Conservation (phyloP, 441 rosid genomes). For the Populus tomentosa region DNA sequence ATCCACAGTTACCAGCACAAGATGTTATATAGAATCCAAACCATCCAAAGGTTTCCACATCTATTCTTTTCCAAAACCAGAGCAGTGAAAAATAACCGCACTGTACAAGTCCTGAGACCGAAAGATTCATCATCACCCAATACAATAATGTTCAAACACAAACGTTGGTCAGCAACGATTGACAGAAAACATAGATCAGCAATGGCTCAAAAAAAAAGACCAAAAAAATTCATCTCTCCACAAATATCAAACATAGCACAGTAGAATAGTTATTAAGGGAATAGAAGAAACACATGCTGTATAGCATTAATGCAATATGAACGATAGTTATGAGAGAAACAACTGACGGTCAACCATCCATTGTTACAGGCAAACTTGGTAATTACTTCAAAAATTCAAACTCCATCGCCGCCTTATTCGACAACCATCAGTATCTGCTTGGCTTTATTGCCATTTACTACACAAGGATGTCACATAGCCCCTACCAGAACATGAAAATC, state of each 20-base stretch:
- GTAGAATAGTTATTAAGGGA: too few relatives aligned
- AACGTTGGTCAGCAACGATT: not conserved
- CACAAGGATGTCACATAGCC: not conserved
- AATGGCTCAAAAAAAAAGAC: not conserved
- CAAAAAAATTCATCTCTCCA: too few relatives aligned
- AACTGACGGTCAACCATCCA: not conserved
- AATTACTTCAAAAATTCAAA: not conserved
- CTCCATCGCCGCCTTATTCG: not conserved
- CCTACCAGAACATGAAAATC: not conserved
- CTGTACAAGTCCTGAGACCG: not conserved
- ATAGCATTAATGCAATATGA: not conserved
- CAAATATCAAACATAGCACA: too few relatives aligned
- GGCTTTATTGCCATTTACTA: slow-evolving; percentile 4
- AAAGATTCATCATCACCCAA: not conserved
- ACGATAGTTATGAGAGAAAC: not conserved
- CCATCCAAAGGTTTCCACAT: too few relatives aligned
- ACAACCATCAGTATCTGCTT: slow-evolving; percentile 1
- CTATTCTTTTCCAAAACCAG: too few relatives aligned
- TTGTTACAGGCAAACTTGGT: not conserved
- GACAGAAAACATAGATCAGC: not conserved
- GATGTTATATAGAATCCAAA: too few relatives aligned
- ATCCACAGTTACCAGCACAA: too few relatives aligned
- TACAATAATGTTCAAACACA: not conserved
- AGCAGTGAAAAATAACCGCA: too few relatives aligned
- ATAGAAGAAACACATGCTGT: not conserved